These are phyloP conservation scores for Fusarium sp. DNA, from an alignment of 2,329 filamentous ascomycete genomes.

Conservation along the genomic window DNA sequence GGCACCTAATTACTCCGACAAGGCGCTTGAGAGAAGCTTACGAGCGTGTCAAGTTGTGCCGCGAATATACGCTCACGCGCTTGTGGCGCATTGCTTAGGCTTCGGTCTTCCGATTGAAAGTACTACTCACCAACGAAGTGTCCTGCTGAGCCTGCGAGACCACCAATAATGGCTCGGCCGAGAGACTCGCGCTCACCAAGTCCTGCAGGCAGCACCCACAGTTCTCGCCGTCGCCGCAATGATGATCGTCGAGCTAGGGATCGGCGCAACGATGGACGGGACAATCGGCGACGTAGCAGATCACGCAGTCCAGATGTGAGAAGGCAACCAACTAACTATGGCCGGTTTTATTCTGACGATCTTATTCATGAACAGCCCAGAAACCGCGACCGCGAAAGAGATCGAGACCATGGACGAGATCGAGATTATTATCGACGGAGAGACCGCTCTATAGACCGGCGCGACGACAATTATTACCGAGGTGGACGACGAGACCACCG, in stretches of 20 bases:
- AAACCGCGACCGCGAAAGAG: constrained; percentile 65
- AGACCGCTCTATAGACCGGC: constrained; percentile 74
- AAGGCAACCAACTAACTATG: constrained; percentile 30
- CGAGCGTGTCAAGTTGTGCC: constrained; percentile 3
- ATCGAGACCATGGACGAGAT: constrained; percentile 62
- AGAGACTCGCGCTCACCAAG: constrained; percentile 87
- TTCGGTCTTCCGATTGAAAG: constrained; percentile 43
- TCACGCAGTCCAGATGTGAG: constrained; percentile 73
- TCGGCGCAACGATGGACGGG: constrained; percentile 60
- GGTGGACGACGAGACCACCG: constrained; percentile 65
- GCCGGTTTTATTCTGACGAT: constrained; percentile 52
- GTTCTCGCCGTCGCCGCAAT: constrained; percentile 74
- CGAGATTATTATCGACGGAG: constrained; percentile 70
- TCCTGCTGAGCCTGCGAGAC: constrained; percentile 55
- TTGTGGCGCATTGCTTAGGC: constrained; percentile 34
- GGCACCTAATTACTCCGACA: neutral
- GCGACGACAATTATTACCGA: constrained; percentile 72
- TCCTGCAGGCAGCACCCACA: constrained; percentile 86
- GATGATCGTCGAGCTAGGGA: constrained; percentile 66
- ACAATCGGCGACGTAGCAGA: constrained; percentile 65
- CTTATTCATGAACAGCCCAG: constrained; percentile 58
- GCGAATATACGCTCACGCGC: constrained; percentile 22
- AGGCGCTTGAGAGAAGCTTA: neutral
- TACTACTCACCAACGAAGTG: constrained; percentile 52
- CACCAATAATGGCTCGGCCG: constrained; percentile 66